Conservation (phyloP, 352 stramenopile species). For the Globisporangium orthogonon region DNA sequence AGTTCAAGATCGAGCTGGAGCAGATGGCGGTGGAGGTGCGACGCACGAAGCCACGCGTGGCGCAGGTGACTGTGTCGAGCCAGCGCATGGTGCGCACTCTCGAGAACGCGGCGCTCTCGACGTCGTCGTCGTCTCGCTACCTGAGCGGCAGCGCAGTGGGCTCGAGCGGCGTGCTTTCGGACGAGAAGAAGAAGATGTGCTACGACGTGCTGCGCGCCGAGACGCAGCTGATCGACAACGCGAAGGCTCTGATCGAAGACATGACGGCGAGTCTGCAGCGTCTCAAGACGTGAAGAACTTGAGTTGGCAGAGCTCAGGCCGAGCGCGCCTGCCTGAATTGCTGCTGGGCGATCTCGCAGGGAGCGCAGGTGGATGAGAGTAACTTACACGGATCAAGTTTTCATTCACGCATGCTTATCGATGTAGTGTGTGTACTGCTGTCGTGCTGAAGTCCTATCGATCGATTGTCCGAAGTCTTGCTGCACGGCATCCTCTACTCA, state of each 20-base stretch:
- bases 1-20: conserved; percentile 70
- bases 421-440: too few relatives aligned
- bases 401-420: too few relatives aligned
- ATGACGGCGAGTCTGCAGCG: conserved; percentile 48
- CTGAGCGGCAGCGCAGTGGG: conserved; percentile 1
- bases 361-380: too few relatives aligned
- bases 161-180: conserved; percentile 24
- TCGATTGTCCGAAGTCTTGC: too few relatives aligned
- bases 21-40: conserved; percentile 52
- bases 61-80: conserved; percentile 59
- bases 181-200: conserved; percentile 80
- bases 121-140: conserved; percentile 17
- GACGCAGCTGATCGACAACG: conserved; percentile 77
- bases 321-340: too few relatives aligned
- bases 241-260: conserved; percentile 63
- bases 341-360: too few relatives aligned
- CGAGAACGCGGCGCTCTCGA: conserved; percentile 25
- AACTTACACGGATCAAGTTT: too few relatives aligned
- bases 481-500: too few relatives aligned
- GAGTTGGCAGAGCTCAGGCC: background rate
- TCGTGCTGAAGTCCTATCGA: too few relatives aligned
- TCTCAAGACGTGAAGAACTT: conserved; percentile 17
- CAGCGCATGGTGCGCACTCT: conserved; percentile 52
- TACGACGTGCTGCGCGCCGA: conserved; percentile 75
- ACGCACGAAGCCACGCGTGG: conserved; percentile 63